Conservation (phyloP, 2,329 filamentous ascomycete genomes). For the Penicillium brasilianum region DNA sequence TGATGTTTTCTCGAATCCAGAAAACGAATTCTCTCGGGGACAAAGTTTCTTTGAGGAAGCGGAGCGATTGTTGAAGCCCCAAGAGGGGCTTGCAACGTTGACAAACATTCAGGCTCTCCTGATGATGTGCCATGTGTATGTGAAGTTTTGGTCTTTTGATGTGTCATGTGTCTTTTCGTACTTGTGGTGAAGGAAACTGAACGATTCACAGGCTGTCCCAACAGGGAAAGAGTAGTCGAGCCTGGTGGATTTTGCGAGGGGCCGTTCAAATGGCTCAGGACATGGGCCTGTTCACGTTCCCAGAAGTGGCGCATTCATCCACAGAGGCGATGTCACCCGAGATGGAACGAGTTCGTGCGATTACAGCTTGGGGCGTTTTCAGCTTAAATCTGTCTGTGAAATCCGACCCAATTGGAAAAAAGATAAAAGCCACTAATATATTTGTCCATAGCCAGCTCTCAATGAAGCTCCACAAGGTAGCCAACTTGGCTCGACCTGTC, state of each 20-base stretch:
- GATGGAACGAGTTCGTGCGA: constrained; percentile 29
- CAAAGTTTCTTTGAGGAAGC: constrained; percentile 44
- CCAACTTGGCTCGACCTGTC: constrained; percentile 29
- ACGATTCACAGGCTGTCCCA: constrained; percentile 30
- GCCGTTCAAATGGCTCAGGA: constrained; percentile 41
- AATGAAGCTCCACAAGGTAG: constrained; percentile 29
- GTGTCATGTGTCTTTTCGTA: neutral
- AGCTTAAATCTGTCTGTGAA: constrained; percentile 37
- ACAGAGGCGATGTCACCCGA: constrained; percentile 22
- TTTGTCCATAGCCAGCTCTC: constrained; percentile 36
- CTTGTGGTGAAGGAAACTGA: constrained; percentile 21
- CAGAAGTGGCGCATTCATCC: constrained; percentile 15
- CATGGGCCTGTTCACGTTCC: constrained; percentile 34
- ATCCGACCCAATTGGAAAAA: neutral
- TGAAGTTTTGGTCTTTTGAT: constrained; percentile 6
- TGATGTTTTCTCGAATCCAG: constrained; percentile 34
- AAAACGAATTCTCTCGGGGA: constrained; percentile 38
- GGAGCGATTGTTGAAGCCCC: constrained; percentile 42
- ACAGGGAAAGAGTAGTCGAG: constrained; percentile 33
- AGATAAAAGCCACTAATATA: constrained; percentile 16
- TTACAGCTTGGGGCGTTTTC: constrained; percentile 40
- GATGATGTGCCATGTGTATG: constrained; percentile 41
- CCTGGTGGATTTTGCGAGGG: constrained; percentile 41
- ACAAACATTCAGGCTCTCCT: constrained; percentile 45
- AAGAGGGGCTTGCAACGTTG: constrained; percentile 40